Base-by-base conservation (phyloP, 2,329 filamentous ascomycete genomes). In the Chalaropsis thielavioides region DNA sequence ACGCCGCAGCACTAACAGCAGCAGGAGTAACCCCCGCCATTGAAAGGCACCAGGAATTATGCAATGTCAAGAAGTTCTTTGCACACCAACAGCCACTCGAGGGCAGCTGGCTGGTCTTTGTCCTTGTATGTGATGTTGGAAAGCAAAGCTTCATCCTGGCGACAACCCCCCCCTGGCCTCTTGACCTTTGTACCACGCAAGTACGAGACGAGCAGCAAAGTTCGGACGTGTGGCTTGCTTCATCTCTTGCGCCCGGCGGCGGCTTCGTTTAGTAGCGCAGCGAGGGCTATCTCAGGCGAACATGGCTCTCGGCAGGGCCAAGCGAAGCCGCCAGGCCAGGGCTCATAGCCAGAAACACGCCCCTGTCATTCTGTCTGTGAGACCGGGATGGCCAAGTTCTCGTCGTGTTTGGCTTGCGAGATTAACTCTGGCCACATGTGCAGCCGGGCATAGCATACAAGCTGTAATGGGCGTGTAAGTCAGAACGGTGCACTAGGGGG, bases 221-320 rank as follows among this genome's bases (percentile, higher is more conserved):
- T 56, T 35, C 51, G n/a, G 51, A 35, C 51, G 51, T 35, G 51
- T 56, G 51, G 51, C 51, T 56, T 56, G 51, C 51, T n/a, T 56
- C 11, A 35, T 56, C 51, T 35, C 15, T 3, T 15, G 27, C 51
- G 15, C 27, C 51, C 22, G 15, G 17, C 51, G 27, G 17, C 24
- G n/a, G 6, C 43, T 46, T 46, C 4, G 2, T 38, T 38, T 8
- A 38, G 35, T 8, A 38, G 35, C 5, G 5, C 35, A 8, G 35
- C 35, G 35, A 7, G 35, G 35, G 35, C 35, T 38, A 11, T 49
- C 22, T 10, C 19, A 49, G 46, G n/a, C 19, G n/a, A 22, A 31
- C 15, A 19, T n/a, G n/a, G 24, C 27, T n/a, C 13, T 56, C 24
- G 51, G 51, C 22, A 56, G 43, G n/a, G 43, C 15, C 13, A 46